A percentile compares a stretch with the other conserved stretches of the same genome.
Conservation (phyloP, 2,329 filamentous ascomycete species). For the Microdochium bolleyi region DNA sequence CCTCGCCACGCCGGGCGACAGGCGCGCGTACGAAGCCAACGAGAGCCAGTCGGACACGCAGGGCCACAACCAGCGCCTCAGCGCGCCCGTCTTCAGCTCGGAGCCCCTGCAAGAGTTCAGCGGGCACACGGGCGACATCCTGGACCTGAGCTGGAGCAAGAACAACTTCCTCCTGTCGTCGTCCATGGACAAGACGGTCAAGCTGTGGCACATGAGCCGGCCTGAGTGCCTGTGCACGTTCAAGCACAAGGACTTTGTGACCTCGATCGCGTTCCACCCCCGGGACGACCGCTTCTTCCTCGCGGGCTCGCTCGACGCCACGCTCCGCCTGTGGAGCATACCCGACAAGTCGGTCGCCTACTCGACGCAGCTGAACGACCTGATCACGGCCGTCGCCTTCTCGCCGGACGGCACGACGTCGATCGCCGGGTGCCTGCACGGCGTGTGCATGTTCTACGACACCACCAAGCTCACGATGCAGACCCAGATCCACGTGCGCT, state of each 20-base stretch:
- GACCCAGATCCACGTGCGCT: slow-evolving; percentile 87
- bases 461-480: slow-evolving; percentile 82
- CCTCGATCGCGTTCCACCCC: slow-evolving; percentile 90
- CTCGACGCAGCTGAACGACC: slow-evolving; percentile 67
- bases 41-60: slow-evolving; percentile 18
- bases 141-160: slow-evolving; percentile 97
- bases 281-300: slow-evolving; percentile 94
- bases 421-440: slow-evolving; percentile 81
- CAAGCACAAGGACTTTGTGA: slow-evolving; percentile 91
- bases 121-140: slow-evolving; percentile 76
- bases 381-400: slow-evolving; percentile 91
- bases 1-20: slow-evolving; percentile 73
- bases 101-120: slow-evolving; percentile 72
- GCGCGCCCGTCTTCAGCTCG: slow-evolving; percentile 81
- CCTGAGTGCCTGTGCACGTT: slow-evolving; percentile 86
- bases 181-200: slow-evolving; percentile 96
- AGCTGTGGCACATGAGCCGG: slow-evolving; percentile 84
- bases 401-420: slow-evolving; percentile 84
- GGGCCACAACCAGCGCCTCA: slow-evolving; percentile 50
- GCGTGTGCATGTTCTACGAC: slow-evolving; percentile 83
- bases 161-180: slow-evolving; percentile 95
- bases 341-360: slow-evolving; percentile 91
- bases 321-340: slow-evolving; percentile 89
- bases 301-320: slow-evolving; percentile 83
- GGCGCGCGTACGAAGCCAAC: slow-evolving; percentile 58